Evolutionary conservation across 2,329 filamentous ascomycete species (phyloP).

Genomic region (Aspergillus fructus): DNA sequence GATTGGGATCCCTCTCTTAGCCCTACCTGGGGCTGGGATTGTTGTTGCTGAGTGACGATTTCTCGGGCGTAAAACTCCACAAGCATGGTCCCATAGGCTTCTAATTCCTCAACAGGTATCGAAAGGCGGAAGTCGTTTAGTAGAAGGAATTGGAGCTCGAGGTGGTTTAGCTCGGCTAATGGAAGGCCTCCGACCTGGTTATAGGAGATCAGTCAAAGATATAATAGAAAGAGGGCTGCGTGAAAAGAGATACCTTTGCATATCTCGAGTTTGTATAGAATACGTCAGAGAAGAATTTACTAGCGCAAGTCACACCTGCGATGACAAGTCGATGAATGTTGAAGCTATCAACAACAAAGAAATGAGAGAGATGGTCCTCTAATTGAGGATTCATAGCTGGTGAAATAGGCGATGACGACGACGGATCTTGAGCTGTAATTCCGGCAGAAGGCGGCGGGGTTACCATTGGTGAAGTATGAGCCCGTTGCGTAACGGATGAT

Average conservation of each 20-base stretch:
- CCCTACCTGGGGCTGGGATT: constrained; percentile 19
- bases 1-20: constrained; percentile 21
- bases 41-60: constrained; percentile 65
- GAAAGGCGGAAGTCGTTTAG: constrained; percentile 95
- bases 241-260: constrained; percentile 71
- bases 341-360: constrained; percentile 97
- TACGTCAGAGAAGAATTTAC: constrained; percentile 98
- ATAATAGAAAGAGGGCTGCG: background rate
- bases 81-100: constrained; percentile 96
- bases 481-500: constrained; percentile 18
- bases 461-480: constrained; percentile 30
- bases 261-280: constrained; percentile 99
- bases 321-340: constrained; percentile 98
- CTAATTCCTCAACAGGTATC: constrained; percentile 89
- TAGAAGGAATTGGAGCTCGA: constrained; percentile 92
- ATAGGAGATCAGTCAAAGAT: constrained; percentile 1
- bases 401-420: constrained; percentile 32
- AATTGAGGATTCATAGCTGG: constrained; percentile 37
- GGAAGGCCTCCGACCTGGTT: constrained; percentile 87
- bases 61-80: constrained; percentile 97
- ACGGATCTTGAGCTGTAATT: constrained; percentile 35
- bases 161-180: constrained; percentile 86
- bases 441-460: constrained; percentile 38
- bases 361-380: constrained; percentile 61
- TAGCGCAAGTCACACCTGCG: constrained; percentile 93